Base-by-base conservation (phyloP, 2,329 filamentous ascomycete species). In the Pyrenophora tritici-repentis region DNA sequence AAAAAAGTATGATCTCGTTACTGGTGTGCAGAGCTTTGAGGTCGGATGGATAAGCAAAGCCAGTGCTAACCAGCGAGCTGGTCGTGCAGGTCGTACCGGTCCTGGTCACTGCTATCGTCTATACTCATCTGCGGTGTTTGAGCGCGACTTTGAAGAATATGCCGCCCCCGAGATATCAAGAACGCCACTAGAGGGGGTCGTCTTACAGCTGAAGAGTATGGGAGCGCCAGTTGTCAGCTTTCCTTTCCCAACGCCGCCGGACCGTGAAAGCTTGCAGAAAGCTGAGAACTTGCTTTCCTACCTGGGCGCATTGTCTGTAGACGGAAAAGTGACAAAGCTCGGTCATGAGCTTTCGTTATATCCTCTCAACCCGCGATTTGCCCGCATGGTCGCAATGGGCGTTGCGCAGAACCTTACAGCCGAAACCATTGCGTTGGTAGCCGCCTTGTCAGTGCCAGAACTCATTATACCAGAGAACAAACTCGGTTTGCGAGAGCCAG, bases 31-130 rank as follows among this genome's bases (percentile, higher is more conserved):
- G 71, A 96, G 89, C 67, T 99, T 96, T 70, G 89, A 96, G 64
- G 85, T 99, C 45, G 88, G 89, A 34, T 99, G 93, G 91, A 95
- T 97, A 70, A 97, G 92, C 77, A 97, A 99, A 76, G 94, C 94
- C 22, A 96, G 91, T 71, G 93, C 94, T 6, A 89, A 87, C 59
- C 94, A 99, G 74, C 84, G 94, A 71, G 86, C 91, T 52, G 94
- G 94, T 76, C 90, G 94, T 81, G 94, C 94, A 50, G 94, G 95
- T 57, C 87, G 94, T 80, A 99, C 93, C 3, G 93, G 91, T 0
- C 92, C 94, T 1, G 94, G 94, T 6, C 95, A 99, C 74, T 97
- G 93, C 75, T 99, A 97, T 76, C 81, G 91, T 49, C 76, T 99
- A 4, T 99, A 96, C 75, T 97, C 92, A 0, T 96, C 91, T 10